Evolutionary conservation across 129 eudicot species (phyloP).

Genomic region (Arctium lappa): DNA sequence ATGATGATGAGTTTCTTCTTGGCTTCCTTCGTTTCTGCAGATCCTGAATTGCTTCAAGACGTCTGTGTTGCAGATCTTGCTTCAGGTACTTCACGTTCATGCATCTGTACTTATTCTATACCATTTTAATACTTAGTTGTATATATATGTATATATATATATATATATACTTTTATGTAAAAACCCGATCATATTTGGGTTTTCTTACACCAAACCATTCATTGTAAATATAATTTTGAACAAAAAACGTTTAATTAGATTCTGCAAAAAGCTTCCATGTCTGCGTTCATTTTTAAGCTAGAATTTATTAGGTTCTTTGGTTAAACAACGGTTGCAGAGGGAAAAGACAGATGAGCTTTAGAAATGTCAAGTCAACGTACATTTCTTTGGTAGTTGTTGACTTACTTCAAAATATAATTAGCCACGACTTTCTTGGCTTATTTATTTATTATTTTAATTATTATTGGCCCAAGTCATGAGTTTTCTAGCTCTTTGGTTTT

Average conservation of each 20-base stretch:
- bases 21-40: slow-evolving; percentile 35
- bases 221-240: not conserved
- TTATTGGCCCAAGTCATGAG: not conserved
- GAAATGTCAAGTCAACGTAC: not conserved
- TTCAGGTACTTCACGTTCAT: slow-evolving; percentile 37
- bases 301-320: not conserved
- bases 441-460: no score
- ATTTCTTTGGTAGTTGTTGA: not conserved
- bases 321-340: not conserved
- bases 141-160: no score
- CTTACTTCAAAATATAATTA: not conserved
- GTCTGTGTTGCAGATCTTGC: slow-evolving; percentile 72
- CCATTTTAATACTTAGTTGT: not conserved
- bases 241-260: not conserved
- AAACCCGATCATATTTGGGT: not conserved
- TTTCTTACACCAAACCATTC: not conserved
- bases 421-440: not conserved
- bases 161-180: no score
- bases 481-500: not conserved
- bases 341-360: not conserved
- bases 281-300: not conserved
- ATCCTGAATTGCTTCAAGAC: slow-evolving; percentile 77
- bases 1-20: slow-evolving; percentile 5
- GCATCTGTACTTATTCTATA: not conserved
- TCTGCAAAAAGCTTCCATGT: not conserved